Evolutionary conservation across 495 filamentous ascomycete genomes (phyloP).

Genomic region (Amniculicola lignicola): DNA sequence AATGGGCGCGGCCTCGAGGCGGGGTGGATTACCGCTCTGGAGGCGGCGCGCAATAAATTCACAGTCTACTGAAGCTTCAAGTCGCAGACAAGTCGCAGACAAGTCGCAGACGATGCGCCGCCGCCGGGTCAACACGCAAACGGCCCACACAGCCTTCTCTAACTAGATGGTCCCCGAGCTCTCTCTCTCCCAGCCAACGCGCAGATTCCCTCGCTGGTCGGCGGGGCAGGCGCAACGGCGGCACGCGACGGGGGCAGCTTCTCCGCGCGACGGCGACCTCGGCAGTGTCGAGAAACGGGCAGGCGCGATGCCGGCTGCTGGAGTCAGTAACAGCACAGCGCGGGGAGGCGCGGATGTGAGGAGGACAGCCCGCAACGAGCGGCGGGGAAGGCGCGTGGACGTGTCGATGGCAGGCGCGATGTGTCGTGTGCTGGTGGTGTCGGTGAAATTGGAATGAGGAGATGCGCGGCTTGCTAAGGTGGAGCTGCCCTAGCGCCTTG

Average conservation of each 20-base stretch:
- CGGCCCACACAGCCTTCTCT: too few relatives aligned
- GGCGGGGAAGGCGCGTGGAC: not conserved
- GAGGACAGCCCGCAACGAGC: not conserved
- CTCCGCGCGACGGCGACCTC: too few relatives aligned
- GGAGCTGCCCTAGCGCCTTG: not conserved
- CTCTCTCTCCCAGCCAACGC: too few relatives aligned
- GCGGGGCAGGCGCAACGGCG: not conserved
- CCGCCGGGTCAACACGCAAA: too few relatives aligned
- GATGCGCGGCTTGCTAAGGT: not conserved
- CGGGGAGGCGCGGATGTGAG: too few relatives aligned
- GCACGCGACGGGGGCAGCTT: too few relatives aligned
- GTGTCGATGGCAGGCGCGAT: too few relatives aligned
- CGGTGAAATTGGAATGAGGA: not conserved
- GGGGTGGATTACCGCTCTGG: not conserved
- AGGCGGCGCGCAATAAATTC: conserved; percentile 14
- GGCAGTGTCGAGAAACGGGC: too few relatives aligned
- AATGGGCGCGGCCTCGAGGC: not conserved
- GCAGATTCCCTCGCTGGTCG: too few relatives aligned
- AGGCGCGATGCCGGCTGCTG: too few relatives aligned
- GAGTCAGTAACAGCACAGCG: too few relatives aligned
- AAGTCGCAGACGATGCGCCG: not conserved
- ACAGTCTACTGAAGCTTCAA: conserved; percentile 19
- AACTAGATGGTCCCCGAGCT: too few relatives aligned
- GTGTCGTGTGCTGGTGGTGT: not conserved
- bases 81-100: not conserved